These are phyloP conservation scores for Candida tropicalis DNA, from an alignment of 1,139 yeast species.

Conservation along the genomic window DNA sequence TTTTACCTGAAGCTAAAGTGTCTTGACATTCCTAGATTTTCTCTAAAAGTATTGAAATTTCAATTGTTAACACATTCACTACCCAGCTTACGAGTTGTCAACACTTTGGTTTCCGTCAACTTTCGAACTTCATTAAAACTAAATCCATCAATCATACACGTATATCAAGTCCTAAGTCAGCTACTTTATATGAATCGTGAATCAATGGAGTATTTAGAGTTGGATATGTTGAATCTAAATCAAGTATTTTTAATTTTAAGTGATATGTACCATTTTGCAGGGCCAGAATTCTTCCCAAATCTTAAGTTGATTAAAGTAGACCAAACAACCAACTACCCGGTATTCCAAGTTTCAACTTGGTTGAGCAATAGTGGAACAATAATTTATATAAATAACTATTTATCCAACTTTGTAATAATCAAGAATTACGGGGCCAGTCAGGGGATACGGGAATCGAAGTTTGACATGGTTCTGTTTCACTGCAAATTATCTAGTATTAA, in stretches of 20 bases:
- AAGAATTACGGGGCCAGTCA: neutral
- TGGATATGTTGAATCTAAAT: slow-evolving; percentile 12
- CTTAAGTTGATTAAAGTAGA: slow-evolving; percentile 12
- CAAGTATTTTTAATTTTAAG: slow-evolving; percentile 2
- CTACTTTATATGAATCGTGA: slow-evolving; percentile 4
- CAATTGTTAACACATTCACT: slow-evolving; percentile 8
- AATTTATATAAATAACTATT: slow-evolving; percentile 7
- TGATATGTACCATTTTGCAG: slow-evolving; percentile 1
- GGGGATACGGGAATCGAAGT: slow-evolving; percentile 2
- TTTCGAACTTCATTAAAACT: neutral
- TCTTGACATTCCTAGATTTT: neutral
- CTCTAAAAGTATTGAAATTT: slow-evolving; percentile 10
- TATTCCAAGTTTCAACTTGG: slow-evolving; percentile 8
- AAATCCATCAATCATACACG: neutral
- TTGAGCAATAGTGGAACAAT: slow-evolving; percentile 7
- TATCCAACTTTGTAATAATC: slow-evolving; percentile 4
- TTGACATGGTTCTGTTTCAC: slow-evolving; percentile 1
- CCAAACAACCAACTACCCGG: slow-evolving; percentile 13
- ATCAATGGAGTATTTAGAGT: slow-evolving; percentile 9
- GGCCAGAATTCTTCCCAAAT: neutral
- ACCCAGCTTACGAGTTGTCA: neutral
- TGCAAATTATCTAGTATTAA: neutral
- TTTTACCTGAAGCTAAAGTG: neutral
- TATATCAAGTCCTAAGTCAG: slow-evolving; percentile 4
- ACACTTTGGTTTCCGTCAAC: neutral